A percentile compares a stretch with the other conserved stretches of the same genome.
Conservation (phyloP, 768 basidiomycete species). For the Amanita muscaria region DNA sequence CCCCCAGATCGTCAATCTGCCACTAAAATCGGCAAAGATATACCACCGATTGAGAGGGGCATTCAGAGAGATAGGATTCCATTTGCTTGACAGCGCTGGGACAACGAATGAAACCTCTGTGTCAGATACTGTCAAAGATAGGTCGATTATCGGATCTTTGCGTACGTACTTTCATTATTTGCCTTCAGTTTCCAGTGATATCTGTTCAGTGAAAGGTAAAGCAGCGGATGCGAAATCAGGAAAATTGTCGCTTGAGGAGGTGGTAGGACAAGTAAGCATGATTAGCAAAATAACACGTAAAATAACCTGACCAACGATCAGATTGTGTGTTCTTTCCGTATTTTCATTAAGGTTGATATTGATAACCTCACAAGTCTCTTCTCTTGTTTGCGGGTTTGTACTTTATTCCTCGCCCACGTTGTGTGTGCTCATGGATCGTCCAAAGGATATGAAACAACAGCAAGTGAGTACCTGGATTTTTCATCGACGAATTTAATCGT, state of each 20-base stretch:
- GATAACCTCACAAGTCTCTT: slow-evolving; percentile 19
- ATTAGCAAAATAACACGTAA: slow-evolving; percentile 7
- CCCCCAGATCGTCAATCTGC: slow-evolving; percentile 27
- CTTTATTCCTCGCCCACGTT: too few relatives aligned
- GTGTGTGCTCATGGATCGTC: slow-evolving; percentile 1
- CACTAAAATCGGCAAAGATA: slow-evolving; percentile 25
- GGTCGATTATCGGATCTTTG: slow-evolving; percentile 31
- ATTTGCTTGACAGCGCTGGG: slow-evolving; percentile 28
- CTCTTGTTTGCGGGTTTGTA: slow-evolving; percentile 17
- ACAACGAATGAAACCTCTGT: slow-evolving; percentile 25
- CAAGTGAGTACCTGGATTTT: slow-evolving; percentile 21
- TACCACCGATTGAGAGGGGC: slow-evolving; percentile 24
- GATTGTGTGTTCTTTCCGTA: not conserved
- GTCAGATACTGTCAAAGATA: slow-evolving; percentile 17
- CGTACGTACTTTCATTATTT: slow-evolving; percentile 14
- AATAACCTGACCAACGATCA: not conserved
- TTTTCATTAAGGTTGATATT: too few relatives aligned
- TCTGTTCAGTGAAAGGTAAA: slow-evolving; percentile 26
- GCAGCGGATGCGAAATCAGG: slow-evolving; percentile 19
- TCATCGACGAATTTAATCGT: not conserved
- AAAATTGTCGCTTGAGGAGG: slow-evolving; percentile 28
- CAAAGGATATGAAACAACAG: slow-evolving; percentile 47
- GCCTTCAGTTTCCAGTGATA: not conserved
- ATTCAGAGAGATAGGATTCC: slow-evolving; percentile 30
- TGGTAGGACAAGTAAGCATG: slow-evolving; percentile 24